phyloP scores from a whole-genome alignment of 371 early-diverging fungal genomes.

The Mortierella sp. region DNA sequence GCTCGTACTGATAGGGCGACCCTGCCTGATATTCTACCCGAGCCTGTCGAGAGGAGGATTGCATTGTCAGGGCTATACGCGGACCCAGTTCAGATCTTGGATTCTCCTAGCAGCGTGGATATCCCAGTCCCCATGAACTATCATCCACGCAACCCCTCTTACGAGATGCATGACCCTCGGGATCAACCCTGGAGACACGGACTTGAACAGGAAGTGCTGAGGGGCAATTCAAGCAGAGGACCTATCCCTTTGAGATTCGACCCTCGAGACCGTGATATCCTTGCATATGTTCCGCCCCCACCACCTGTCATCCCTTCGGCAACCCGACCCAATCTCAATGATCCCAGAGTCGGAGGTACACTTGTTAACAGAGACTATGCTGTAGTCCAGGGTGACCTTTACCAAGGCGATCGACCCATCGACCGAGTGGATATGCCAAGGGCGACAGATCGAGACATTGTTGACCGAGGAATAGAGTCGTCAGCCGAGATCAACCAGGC shows the following conservation, averaged over 20 bases:
- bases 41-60: slow-evolving; percentile 27
- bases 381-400: slow-evolving; percentile 1
- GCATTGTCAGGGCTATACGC: slow-evolving; percentile 47
- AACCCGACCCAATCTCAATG: slow-evolving; percentile 3
- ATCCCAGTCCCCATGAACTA: slow-evolving; percentile 25
- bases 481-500: background rate
- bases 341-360: slow-evolving; percentile 5
- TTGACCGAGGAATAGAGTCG: too few relatives aligned
- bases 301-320: slow-evolving; percentile 2
- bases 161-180: background rate
- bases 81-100: background rate
- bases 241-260: slow-evolving; percentile 13
- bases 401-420: slow-evolving; percentile 1
- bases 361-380: slow-evolving; percentile 17
- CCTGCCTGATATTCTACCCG: slow-evolving; percentile 33
- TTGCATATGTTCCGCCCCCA: slow-evolving; percentile 7
- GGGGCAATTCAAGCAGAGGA: background rate
- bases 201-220: background rate
- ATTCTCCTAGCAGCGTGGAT: slow-evolving; percentile 22
- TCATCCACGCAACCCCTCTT: background rate
- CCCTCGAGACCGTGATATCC: slow-evolving; percentile 27
- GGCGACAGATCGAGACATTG: too few relatives aligned
- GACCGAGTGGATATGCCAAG: background rate
- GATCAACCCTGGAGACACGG: background rate
- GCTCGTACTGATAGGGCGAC: slow-evolving; percentile 40